These are phyloP conservation scores for Boletus reticuloceps DNA, from an alignment of 768 basidiomycete species.

Conservation along the genomic window DNA sequence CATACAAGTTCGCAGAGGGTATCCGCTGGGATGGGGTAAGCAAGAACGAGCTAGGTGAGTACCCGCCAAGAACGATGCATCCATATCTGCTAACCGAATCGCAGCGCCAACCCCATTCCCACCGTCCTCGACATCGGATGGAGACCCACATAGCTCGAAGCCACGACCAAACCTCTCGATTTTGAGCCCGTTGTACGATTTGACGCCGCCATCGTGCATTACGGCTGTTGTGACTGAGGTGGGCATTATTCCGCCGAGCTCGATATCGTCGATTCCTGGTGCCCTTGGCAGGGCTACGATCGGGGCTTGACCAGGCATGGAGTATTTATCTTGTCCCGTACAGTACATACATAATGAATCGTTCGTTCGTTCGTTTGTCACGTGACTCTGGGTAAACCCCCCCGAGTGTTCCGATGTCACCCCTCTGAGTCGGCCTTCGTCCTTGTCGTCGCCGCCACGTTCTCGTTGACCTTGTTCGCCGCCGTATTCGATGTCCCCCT, in stretches of 20 bases:
- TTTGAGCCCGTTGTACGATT: constrained; percentile 88
- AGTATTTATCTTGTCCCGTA: constrained; percentile 3
- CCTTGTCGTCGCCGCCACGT: constrained; percentile 9
- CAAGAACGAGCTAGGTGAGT: constrained; percentile 90
- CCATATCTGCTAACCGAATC: background rate
- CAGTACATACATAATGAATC: too few species aligned
- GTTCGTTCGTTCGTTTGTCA: too few species aligned
- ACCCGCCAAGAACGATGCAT: background rate
- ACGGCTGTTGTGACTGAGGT: constrained; percentile 98
- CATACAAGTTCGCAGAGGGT: constrained; percentile 95
- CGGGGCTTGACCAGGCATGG: constrained; percentile 14
- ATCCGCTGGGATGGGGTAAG: constrained; percentile 93
- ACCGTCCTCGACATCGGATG: constrained; percentile 9
- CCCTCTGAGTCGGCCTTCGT: constrained; percentile 2
- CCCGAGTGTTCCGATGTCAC: background rate
- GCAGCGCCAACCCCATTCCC: constrained; percentile 31
- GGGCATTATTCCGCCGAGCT: constrained; percentile 90
- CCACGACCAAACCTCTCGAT: constrained; percentile 60
- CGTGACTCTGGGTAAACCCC: constrained; percentile 11
- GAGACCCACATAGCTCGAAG: constrained; percentile 23
- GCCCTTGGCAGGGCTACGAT: constrained; percentile 44
- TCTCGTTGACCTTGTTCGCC: constrained; percentile 4
- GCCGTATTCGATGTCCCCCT: constrained; percentile 26
- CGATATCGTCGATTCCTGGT: constrained; percentile 79
- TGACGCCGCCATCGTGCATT: constrained; percentile 88